Evolutionary conservation across 331 rosid genomes (phyloP).

Genomic region (Malus hybrid): DNA sequence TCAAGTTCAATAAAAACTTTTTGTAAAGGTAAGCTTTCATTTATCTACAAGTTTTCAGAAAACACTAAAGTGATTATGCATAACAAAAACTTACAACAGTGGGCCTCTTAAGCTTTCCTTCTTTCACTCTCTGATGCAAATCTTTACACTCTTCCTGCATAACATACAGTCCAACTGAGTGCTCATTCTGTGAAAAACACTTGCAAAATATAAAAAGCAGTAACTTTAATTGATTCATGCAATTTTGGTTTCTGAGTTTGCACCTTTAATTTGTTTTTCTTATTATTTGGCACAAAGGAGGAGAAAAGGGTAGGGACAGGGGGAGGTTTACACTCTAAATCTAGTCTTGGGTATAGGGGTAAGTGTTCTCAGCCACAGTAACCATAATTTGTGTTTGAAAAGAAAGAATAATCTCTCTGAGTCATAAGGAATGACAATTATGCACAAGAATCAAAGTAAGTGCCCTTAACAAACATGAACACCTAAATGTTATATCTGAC

Average conservation of each 20-base stretch:
- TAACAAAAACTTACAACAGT: constrained; percentile 27
- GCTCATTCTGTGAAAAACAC: no score
- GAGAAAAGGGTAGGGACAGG: no score
- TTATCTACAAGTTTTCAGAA: background rate
- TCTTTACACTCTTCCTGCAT: constrained; percentile 40
- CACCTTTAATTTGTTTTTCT: background rate
- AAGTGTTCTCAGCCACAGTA: background rate
- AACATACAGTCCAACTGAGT: background rate
- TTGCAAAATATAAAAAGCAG: background rate
- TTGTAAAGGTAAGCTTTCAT: background rate
- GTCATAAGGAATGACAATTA: background rate
- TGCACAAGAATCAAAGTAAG: background rate
- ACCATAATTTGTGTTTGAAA: background rate
- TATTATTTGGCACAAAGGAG: no score
- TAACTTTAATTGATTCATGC: background rate
- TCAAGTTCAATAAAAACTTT: background rate
- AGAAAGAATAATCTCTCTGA: background rate
- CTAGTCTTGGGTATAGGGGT: background rate
- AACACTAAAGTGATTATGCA: background rate
- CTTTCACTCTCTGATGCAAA: constrained; percentile 20
- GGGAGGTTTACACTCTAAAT: background rate
- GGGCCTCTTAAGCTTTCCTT: constrained; percentile 22
- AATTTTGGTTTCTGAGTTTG: background rate
- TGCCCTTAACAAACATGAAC: background rate
- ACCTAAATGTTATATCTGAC: background rate